Evolutionary conservation across 1,284 basidiomycete genomes (phyloP), one percentile per base, ranked within the genome.

Genomic region (Xerocomus alliaceus): DNA sequence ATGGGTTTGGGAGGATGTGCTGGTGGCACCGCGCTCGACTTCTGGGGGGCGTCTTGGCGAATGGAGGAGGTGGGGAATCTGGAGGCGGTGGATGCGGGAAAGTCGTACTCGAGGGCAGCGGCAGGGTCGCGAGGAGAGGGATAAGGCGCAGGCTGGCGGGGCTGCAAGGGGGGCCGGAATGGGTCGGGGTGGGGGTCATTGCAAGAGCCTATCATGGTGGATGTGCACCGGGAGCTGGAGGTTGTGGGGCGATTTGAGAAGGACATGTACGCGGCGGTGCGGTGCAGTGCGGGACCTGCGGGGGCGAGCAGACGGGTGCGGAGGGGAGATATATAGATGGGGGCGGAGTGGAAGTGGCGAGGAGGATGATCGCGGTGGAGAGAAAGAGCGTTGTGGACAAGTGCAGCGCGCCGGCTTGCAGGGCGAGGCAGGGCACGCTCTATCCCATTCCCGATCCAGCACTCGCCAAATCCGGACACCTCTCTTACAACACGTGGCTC

Each of bases 371-470:
- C 46, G 58, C 26, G 61, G 60, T 54, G 56, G 67, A 69, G 53
- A 54, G 51, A 58, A 24, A 60, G 62, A 61, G 52, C 50, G 70
- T 68, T 54, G 60, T 50, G 68, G 70, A 50, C 45, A 18, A 48
- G 60, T 56, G 59, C 66, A 71, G 68, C 65, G 67, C 69, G 65
- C 71, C 72, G 70, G 69, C 58, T 62, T 70, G 70, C 51, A 59
- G 67, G 71, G 71, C 63, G 73, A 75, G 71, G 71, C 71, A 75
- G 71, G 71, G 70, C 71, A 72, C 61, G 73, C 71, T 58, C 68
- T 63, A 60, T 66, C 68, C 68, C 54, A 61, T 72, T 69, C 71
- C 71, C 73, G 73, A 75, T 75, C 68, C 62, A 63, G 65, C 56
- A 58, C 49, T 8, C n/a, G 2, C 69, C 66, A 58, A 52, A 62